phyloP scores from a whole-genome alignment of 2,329 filamentous ascomycete species.

The Diaporthe aspalathi region DNA sequence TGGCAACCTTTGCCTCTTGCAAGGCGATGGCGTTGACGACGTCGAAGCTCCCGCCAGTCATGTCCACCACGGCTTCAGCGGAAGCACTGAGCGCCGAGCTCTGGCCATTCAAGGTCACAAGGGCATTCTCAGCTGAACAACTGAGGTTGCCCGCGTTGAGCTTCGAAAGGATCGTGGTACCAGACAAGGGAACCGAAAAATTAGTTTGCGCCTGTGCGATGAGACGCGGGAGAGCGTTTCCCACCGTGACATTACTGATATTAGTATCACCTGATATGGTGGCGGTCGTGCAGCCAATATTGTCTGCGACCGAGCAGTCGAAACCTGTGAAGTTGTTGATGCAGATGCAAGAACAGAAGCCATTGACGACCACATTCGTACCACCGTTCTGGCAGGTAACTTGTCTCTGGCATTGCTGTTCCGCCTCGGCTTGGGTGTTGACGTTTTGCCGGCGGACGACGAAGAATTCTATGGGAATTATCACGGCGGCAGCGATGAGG shows the following conservation, averaged over 20 bases:
- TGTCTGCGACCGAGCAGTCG: slow-evolving; percentile 60
- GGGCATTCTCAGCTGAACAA: slow-evolving; percentile 85
- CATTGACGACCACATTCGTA: slow-evolving; percentile 74
- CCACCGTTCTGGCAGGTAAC: slow-evolving; percentile 84
- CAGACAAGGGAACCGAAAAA: slow-evolving; percentile 81
- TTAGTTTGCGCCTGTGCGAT: slow-evolving; percentile 72
- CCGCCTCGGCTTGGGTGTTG: slow-evolving; percentile 35
- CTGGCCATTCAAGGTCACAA: slow-evolving; percentile 83
- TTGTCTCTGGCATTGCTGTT: slow-evolving; percentile 67
- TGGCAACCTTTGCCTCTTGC: slow-evolving; percentile 45
- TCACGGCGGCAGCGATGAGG: slow-evolving; percentile 81
- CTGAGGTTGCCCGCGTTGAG: slow-evolving; percentile 82
- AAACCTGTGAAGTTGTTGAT: slow-evolving; percentile 83
- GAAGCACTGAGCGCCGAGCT: slow-evolving; percentile 51
- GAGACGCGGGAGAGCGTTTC: slow-evolving; percentile 80
- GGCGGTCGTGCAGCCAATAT: slow-evolving; percentile 65
- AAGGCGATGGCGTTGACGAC: slow-evolving; percentile 41
- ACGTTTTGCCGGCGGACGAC: slow-evolving; percentile 64
- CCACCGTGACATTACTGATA: slow-evolving; percentile 79
- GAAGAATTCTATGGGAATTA: slow-evolving; percentile 78
- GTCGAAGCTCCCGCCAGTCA: slow-evolving; percentile 33
- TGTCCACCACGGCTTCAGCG: slow-evolving; percentile 44
- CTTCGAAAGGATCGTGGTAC: slow-evolving; percentile 76
- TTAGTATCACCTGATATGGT: slow-evolving; percentile 55
- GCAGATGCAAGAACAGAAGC: slow-evolving; percentile 86